Conservation (phyloP, 1,139 yeast genomes). For the Pneumocystis wakefieldiae region DNA sequence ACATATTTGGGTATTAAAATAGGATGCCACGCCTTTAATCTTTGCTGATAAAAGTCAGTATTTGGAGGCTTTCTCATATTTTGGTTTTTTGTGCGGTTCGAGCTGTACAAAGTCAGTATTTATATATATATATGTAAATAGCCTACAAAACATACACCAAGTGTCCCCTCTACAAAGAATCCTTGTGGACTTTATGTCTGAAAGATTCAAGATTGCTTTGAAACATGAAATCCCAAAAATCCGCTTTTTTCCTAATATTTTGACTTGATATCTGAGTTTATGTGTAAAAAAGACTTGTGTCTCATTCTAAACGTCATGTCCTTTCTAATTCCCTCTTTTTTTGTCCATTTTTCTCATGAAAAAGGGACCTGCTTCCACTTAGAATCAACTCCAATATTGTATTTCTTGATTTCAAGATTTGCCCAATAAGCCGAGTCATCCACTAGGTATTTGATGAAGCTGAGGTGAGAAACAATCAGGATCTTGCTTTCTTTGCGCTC, state of each 20-base stretch:
- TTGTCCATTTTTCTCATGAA: neutral
- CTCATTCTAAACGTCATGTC: neutral
- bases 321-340: too few species aligned
- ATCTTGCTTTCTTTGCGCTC: neutral
- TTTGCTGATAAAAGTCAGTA: slow-evolving; percentile 34
- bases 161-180: neutral
- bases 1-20: slow-evolving; percentile 84
- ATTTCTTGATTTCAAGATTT: neutral
- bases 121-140: neutral
- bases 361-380: neutral
- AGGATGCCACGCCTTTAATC: slow-evolving; percentile 44
- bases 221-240: too few species aligned
- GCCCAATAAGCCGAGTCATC: neutral
- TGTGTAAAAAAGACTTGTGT: too few species aligned
- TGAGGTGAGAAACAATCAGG: neutral
- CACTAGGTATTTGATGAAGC: neutral
- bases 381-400: neutral
- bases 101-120: neutral
- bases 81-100: neutral
- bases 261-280: neutral
- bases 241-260: too few species aligned
- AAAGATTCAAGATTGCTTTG: too few species aligned
- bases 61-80: slow-evolving; percentile 16
- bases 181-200: neutral
- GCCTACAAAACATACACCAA: neutral